phyloP scores from a whole-genome alignment of 1,139 yeast genomes.

The Yamadazyma jaroonii region DNA sequence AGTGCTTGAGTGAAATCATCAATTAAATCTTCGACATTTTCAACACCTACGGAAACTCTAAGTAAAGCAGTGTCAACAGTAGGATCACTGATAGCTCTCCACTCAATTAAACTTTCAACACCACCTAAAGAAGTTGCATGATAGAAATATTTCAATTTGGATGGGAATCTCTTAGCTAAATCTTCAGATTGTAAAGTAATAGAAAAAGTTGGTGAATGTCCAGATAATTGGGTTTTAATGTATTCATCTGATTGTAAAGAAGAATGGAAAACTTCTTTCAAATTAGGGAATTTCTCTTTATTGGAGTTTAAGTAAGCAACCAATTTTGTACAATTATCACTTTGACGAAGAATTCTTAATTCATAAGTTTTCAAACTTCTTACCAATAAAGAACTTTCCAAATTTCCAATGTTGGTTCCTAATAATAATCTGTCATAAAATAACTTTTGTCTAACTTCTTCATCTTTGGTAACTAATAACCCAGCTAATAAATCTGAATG shows the following conservation, averaged over 20 bases:
- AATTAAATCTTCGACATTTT: slow-evolving; percentile 69
- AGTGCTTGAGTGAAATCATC: slow-evolving; percentile 45
- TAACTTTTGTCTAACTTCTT: slow-evolving; percentile 42
- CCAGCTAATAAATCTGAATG: slow-evolving; percentile 93
- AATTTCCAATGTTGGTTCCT: slow-evolving; percentile 76
- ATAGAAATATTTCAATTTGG: slow-evolving; percentile 65
- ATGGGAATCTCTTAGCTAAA: slow-evolving; percentile 64
- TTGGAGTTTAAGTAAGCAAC: slow-evolving; percentile 59
- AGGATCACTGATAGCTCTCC: slow-evolving; percentile 79
- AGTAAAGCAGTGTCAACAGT: slow-evolving; percentile 53
- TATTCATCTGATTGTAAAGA: slow-evolving; percentile 68
- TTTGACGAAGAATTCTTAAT: slow-evolving; percentile 65
- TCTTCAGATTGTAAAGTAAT: slow-evolving; percentile 51
- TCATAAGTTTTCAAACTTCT: slow-evolving; percentile 81
- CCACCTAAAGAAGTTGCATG: slow-evolving; percentile 96
- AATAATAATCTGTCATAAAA: slow-evolving; percentile 46
- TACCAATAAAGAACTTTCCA: slow-evolving; percentile 70
- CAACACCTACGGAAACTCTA: slow-evolving; percentile 79
- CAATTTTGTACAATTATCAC: slow-evolving; percentile 58
- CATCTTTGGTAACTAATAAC: slow-evolving; percentile 60
- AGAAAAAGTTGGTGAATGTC: slow-evolving; percentile 74
- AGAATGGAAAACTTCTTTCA: slow-evolving; percentile 62
- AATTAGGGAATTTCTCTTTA: slow-evolving; percentile 41
- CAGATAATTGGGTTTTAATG: slow-evolving; percentile 57
- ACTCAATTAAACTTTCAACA: slow-evolving; percentile 86